These are phyloP conservation scores for Pseudonectria buxi DNA, from an alignment of 2,329 filamentous ascomycete species.

Conservation along the genomic window DNA sequence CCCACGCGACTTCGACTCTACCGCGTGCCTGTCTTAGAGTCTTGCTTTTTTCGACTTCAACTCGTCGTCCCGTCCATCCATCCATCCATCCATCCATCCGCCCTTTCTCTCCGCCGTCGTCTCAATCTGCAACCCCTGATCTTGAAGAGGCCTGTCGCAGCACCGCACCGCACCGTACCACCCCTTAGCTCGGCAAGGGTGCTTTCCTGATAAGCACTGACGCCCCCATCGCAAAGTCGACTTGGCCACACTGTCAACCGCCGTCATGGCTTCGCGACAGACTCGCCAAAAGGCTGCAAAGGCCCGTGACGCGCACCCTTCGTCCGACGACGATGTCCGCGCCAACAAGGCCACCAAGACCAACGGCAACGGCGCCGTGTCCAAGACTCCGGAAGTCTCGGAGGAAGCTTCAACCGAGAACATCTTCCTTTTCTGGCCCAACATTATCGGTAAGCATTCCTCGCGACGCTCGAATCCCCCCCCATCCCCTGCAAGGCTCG, in stretches of 20 bases:
- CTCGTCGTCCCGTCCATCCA: neutral
- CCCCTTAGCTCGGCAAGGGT: no score
- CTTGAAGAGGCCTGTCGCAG: no score
- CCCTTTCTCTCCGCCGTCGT: conserved; percentile 1
- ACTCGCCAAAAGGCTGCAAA: conserved; percentile 33
- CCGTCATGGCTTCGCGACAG: conserved; percentile 33
- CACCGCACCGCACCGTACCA: no score
- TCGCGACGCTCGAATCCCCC: no score
- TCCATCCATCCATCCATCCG: neutral
- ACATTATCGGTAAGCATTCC: conserved; percentile 62
- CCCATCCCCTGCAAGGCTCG: neutral
- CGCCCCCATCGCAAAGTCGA: conserved; percentile 9
- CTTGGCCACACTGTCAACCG: conserved; percentile 5
- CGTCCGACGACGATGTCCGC: conserved; percentile 23
- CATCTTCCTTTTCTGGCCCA: conserved; percentile 76
- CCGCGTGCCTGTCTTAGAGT: neutral
- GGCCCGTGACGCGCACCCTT: conserved; percentile 22
- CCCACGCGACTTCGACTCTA: conserved; percentile 3
- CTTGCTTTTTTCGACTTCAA: neutral
- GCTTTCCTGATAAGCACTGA: conserved; percentile 13
- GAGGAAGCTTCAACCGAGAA: conserved; percentile 52
- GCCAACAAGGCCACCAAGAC: conserved; percentile 21
- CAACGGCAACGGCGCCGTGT: conserved; percentile 41
- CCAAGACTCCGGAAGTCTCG: conserved; percentile 27
- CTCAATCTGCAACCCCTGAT: neutral